These are phyloP conservation scores for Hymenoscyphus linearis DNA, from an alignment of 2,329 filamentous ascomycete species.

Conservation along the genomic window DNA sequence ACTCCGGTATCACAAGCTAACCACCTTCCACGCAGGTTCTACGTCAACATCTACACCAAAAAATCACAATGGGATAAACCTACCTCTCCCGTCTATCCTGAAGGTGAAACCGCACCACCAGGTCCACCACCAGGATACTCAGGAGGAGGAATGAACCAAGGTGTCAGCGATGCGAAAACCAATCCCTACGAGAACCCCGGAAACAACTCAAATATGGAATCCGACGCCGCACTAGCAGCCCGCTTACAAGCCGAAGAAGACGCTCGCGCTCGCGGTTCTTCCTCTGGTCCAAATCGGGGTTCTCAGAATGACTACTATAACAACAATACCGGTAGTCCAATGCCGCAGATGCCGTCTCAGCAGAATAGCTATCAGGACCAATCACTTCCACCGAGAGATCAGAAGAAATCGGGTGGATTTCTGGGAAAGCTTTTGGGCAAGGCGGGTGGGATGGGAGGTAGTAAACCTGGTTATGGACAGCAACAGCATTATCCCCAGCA, in stretches of 20 bases:
- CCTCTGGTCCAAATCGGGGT: constrained; percentile 10
- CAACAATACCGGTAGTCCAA: background rate
- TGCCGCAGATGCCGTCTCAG: background rate
- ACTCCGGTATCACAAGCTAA: constrained; percentile 13
- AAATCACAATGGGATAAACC: constrained; percentile 88
- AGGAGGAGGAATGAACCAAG: constrained; percentile 11
- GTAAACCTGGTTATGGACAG: constrained; percentile 28
- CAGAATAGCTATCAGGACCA: constrained; percentile 13
- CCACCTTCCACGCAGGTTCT: constrained; percentile 59
- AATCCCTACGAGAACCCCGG: constrained; percentile 57
- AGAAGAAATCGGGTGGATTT: constrained; percentile 41
- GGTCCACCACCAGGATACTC: constrained; percentile 61
- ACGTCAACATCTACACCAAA: constrained; percentile 83
- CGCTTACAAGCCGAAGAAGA: constrained; percentile 82
- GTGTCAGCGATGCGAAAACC: constrained; percentile 49
- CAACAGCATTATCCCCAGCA: constrained; percentile 33
- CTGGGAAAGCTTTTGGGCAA: constrained; percentile 47
- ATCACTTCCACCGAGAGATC: constrained; percentile 40
- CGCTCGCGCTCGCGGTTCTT: constrained; percentile 42
- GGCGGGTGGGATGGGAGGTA: constrained; percentile 18
- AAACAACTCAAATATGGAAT: constrained; percentile 35
- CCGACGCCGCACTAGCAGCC: constrained; percentile 70
- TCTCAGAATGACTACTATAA: constrained; percentile 4
- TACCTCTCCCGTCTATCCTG: constrained; percentile 59
- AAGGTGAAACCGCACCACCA: constrained; percentile 46